A percentile compares a stretch with the other conserved stretches of the same genome.
Conservation (phyloP, 2,329 filamentous ascomycete genomes). For the Gnomoniopsis smithogilvyi region DNA sequence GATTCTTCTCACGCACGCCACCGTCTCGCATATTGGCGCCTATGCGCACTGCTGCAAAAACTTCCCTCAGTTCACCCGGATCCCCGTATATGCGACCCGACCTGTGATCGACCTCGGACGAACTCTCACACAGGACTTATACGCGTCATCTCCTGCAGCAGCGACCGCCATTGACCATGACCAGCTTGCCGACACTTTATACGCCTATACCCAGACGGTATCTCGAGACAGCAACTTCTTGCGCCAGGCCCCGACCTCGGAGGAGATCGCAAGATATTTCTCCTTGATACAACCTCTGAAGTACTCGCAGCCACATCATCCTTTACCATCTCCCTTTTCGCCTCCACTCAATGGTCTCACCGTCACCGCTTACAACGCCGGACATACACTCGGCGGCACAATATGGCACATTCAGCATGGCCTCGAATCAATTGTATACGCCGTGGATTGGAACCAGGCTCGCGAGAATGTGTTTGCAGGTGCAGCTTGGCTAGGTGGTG, state of each 20-base stretch:
- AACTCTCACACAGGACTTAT: constrained; percentile 87
- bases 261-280: constrained; percentile 93
- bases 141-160: constrained; percentile 83
- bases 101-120: constrained; percentile 92
- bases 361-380: constrained; percentile 94
- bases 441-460: constrained; percentile 98
- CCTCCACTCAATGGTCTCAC: constrained; percentile 87
- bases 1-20: constrained; percentile 92
- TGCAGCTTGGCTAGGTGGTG: constrained; percentile 87
- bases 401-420: constrained; percentile 99
- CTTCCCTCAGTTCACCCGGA: constrained; percentile 84
- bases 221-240: constrained; percentile 53
- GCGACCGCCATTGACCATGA: constrained; percentile 75
- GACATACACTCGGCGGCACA: constrained; percentile 91
- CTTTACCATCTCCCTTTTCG: constrained; percentile 80
- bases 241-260: constrained; percentile 68
- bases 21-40: constrained; percentile 84
- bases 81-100: constrained; percentile 90
- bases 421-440: constrained; percentile 94
- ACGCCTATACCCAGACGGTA: constrained; percentile 50
- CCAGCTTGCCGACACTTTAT: constrained; percentile 65
- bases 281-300: constrained; percentile 87
- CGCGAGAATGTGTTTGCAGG: constrained; percentile 91
- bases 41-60: constrained; percentile 97
- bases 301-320: constrained; percentile 95